Evolutionary conservation across 225 moss, liverwort and hornwort species (phyloP).

Genomic region (Bryoerythrophyllum caledonicum): DNA sequence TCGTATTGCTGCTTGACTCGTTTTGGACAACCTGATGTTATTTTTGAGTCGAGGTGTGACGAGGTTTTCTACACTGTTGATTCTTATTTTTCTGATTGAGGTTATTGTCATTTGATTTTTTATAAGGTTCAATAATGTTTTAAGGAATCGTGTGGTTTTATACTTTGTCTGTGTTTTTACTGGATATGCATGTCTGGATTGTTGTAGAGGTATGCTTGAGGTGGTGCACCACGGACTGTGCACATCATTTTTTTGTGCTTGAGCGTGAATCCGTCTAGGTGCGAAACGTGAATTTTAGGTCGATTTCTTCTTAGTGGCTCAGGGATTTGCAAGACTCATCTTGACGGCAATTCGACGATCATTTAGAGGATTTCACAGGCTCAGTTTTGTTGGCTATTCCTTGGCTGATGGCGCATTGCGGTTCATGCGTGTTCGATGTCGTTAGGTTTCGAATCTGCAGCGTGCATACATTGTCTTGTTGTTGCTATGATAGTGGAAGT

Average conservation of each 20-base stretch:
- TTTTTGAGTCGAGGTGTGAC: neutral
- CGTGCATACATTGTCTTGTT: conserved; percentile 1
- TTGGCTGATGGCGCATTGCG: neutral
- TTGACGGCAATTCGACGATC: neutral
- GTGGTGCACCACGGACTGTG: neutral
- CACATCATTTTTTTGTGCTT: conserved; percentile 1
- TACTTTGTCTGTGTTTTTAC: neutral
- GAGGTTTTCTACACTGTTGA: neutral
- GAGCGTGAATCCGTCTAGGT: neutral
- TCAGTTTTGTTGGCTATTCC: neutral
- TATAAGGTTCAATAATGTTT: neutral
- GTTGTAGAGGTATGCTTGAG: neutral
- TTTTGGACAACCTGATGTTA: neutral
- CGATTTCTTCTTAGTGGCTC: neutral
- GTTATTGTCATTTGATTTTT: neutral
- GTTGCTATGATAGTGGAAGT: neutral
- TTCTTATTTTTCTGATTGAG: too few relatives aligned
- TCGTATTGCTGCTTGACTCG: neutral
- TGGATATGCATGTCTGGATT: neutral
- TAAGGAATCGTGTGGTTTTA: neutral
- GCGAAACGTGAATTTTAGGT: neutral
- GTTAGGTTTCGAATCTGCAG: conserved; percentile 3
- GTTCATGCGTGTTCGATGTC: neutral
- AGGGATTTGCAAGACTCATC: neutral
- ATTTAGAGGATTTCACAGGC: neutral